These are phyloP conservation scores for Sanguinoderma infundibulare DNA, from an alignment of 1,284 basidiomycete genomes.

Conservation along the genomic window DNA sequence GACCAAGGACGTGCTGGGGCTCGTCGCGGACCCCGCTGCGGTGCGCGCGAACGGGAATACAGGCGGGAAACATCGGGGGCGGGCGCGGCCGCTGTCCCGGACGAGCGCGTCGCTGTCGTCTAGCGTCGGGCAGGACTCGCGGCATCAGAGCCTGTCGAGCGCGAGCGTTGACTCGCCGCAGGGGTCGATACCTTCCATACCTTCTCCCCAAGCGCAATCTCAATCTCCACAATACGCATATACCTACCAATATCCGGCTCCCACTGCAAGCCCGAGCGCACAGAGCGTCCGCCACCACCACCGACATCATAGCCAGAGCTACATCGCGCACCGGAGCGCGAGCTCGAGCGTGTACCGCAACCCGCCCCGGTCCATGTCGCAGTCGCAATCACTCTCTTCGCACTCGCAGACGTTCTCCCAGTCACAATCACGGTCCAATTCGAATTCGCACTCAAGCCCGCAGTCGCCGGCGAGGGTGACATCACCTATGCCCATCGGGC, in stretches of 20 bases:
- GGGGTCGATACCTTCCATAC: constrained; percentile 78
- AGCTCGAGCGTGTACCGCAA: neutral
- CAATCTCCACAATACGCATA: constrained; percentile 20
- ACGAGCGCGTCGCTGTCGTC: constrained; percentile 19
- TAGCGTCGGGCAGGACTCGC: constrained; percentile 26
- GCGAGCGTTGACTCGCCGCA: constrained; percentile 68
- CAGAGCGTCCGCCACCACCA: constrained; percentile 4
- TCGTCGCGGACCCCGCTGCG: constrained; percentile 54
- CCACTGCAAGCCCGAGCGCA: neutral
- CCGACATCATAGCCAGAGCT: constrained; percentile 10
- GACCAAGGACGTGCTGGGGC: constrained; percentile 71
- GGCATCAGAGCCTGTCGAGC: constrained; percentile 66
- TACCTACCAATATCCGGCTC: neutral
- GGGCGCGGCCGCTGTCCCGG: constrained; percentile 40
- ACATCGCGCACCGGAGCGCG: neutral
- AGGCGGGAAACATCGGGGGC: constrained; percentile 55
- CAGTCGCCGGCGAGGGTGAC: constrained; percentile 21
- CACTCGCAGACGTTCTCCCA: constrained; percentile 31
- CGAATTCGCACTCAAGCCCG: constrained; percentile 15
- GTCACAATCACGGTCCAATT: constrained; percentile 28
- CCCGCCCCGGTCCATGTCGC: constrained; percentile 10
- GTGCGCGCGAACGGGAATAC: constrained; percentile 29
- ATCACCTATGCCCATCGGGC: constrained; percentile 46
- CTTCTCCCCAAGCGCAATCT: constrained; percentile 62
- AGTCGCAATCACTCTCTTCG: constrained; percentile 13